A percentile compares a stretch with the other conserved stretches of the same genome.
Evolutionary conservation across 2,329 filamentous ascomycete species (phyloP).

Genomic region (Coniochaeta sp.): DNA sequence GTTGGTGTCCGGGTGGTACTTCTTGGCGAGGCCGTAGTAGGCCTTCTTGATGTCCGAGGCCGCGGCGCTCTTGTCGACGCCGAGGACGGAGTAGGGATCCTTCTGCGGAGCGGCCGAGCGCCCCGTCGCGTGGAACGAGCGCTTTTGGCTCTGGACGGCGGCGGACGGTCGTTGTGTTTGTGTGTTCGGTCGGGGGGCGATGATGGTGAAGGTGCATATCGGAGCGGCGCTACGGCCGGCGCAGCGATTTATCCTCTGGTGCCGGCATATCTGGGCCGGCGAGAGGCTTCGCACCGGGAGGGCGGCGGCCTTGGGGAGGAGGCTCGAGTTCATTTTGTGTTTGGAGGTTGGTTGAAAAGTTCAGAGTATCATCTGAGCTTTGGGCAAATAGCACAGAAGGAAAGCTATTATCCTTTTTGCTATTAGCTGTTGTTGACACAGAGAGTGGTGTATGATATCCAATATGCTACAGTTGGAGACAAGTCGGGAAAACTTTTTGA

Average conservation of each 20-base stretch:
- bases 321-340: slow-evolving; percentile 23
- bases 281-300: slow-evolving; percentile 22
- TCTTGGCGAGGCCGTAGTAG: slow-evolving; percentile 96
- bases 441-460: background rate
- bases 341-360: background rate
- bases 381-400: background rate
- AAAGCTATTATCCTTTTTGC: background rate
- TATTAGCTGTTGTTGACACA: background rate
- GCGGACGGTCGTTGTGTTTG: slow-evolving; percentile 2
- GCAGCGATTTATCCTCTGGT: slow-evolving; percentile 15
- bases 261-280: slow-evolving; percentile 21
- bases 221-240: slow-evolving; percentile 9
- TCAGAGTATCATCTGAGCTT: background rate
- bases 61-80: slow-evolving; percentile 75
- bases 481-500: slow-evolving; percentile 1
- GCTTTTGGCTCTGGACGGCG: background rate
- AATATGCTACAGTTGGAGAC: background rate
- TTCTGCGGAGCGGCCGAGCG: slow-evolving; percentile 43
- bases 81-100: slow-evolving; percentile 83
- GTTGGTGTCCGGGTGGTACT: slow-evolving; percentile 96
- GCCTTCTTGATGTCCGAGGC: slow-evolving; percentile 92
- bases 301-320: slow-evolving; percentile 25
- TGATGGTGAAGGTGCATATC: slow-evolving; percentile 12
- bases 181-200: slow-evolving; percentile 7
- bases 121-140: slow-evolving; percentile 56